These are phyloP conservation scores for Fusarium decemcellulare DNA, from an alignment of 2,329 filamentous ascomycete genomes.

Conservation along the genomic window DNA sequence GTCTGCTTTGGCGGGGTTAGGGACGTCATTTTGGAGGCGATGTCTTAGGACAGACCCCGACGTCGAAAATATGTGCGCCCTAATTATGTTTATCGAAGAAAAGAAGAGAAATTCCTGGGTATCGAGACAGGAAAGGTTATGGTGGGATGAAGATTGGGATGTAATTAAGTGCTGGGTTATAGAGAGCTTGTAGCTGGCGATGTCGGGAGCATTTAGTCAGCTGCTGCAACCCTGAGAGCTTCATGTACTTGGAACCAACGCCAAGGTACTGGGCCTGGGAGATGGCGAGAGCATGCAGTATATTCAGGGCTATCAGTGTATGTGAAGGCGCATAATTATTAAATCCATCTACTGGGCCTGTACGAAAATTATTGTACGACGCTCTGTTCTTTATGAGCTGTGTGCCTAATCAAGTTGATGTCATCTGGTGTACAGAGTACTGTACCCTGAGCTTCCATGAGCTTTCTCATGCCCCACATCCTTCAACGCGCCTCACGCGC, in stretches of 20 bases:
- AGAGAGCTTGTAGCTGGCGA: conserved; percentile 7
- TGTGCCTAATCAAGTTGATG: conserved; percentile 18
- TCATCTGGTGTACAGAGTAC: conserved; percentile 4
- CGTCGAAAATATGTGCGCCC: background rate
- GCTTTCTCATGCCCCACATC: conserved; percentile 31
- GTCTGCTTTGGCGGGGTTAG: conserved; percentile 36
- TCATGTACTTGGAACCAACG: background rate
- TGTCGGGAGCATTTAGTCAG: conserved; percentile 25
- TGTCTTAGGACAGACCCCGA: background rate
- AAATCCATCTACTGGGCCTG: no score
- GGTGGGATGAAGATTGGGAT: background rate
- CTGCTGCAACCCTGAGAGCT: conserved; percentile 4
- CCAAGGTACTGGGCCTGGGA: background rate
- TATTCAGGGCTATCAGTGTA: background rate
- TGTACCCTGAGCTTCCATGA: conserved; percentile 16
- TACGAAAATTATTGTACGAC: background rate
- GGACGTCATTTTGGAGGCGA: conserved; percentile 39
- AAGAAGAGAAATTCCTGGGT: no score
- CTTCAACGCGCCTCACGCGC: conserved; percentile 2
- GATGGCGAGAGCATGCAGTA: background rate
- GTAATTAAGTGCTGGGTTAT: conserved; percentile 12
- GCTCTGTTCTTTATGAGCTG: background rate
- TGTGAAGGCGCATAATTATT: no score
- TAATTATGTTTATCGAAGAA: background rate
- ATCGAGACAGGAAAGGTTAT: background rate